A percentile compares a stretch with the other conserved stretches of the same genome.
phyloP scores from a whole-genome alignment of 208 protist species.

The Trypanosoma rangeli region DNA sequence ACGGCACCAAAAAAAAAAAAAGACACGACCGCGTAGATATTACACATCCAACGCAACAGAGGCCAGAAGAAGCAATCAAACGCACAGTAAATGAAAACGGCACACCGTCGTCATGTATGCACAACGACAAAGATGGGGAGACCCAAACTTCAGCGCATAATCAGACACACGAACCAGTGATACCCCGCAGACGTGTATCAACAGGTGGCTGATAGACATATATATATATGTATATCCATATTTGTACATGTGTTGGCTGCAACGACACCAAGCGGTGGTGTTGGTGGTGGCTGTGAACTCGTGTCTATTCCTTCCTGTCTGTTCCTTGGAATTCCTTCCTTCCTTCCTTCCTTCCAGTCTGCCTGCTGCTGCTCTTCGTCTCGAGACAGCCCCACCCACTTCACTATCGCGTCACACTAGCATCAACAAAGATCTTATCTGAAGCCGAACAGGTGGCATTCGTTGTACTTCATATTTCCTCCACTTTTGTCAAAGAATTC shows the following conservation, averaged over 20 bases:
- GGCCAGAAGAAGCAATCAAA: neutral
- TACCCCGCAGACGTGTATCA: neutral
- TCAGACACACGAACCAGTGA: neutral
- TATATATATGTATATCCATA: conserved; percentile 9
- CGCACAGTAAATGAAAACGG: neutral
- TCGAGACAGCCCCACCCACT: conserved; percentile 9
- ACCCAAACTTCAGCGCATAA: neutral
- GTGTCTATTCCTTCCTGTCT: neutral
- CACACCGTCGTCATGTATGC: neutral
- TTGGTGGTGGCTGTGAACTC: neutral
- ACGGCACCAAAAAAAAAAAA: neutral
- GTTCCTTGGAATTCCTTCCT: conserved; percentile 3
- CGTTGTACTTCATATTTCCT: neutral
- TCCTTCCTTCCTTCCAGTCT: conserved; percentile 9
- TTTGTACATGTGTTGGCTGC: conserved; percentile 1
- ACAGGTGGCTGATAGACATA: neutral
- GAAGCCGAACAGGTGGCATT: neutral
- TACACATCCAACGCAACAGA: neutral
- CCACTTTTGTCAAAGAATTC: neutral
- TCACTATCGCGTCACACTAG: neutral
- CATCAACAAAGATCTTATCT: neutral
- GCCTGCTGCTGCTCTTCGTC: neutral
- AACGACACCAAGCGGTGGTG: neutral
- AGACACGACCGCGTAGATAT: neutral
- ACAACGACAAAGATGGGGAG: neutral